A percentile compares a stretch with the other conserved stretches of the same genome.
Conservation (phyloP, 1,284 basidiomycete species). For the Termitomyces sp. region DNA sequence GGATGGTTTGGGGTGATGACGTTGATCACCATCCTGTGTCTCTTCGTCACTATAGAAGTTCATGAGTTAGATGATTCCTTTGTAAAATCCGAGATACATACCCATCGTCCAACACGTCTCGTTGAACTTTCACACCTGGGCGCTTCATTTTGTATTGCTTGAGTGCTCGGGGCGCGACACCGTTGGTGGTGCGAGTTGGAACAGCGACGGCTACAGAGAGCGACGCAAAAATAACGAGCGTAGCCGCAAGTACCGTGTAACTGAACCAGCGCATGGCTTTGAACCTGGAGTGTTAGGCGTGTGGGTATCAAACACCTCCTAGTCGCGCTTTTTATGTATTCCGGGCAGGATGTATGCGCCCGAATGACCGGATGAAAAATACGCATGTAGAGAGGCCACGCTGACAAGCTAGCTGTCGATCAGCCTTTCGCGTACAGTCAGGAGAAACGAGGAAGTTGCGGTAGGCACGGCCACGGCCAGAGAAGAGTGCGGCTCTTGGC, state of each 20-base stretch:
- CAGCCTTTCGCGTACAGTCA: slow-evolving; percentile 12
- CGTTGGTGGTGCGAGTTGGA: slow-evolving; percentile 6
- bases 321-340: slow-evolving; percentile 9
- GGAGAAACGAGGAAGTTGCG: slow-evolving; percentile 10
- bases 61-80: neutral
- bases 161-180: slow-evolving; percentile 5
- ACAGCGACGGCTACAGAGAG: slow-evolving; percentile 2
- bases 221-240: slow-evolving; percentile 7
- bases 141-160: slow-evolving; percentile 19
- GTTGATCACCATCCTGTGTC: neutral
- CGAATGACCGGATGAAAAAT: slow-evolving; percentile 5
- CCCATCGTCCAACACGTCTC: slow-evolving; percentile 1
- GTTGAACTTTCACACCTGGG: neutral
- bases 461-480: slow-evolving; percentile 9
- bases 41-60: neutral
- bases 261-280: slow-evolving; percentile 9
- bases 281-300: neutral
- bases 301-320: neutral
- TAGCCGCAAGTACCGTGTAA: neutral
- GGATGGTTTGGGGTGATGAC: slow-evolving; percentile 7
- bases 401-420: slow-evolving; percentile 11
- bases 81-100: neutral
- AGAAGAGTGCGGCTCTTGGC: slow-evolving; percentile 10
- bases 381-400: slow-evolving; percentile 4
- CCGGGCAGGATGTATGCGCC: neutral